These are phyloP conservation scores for Fraxinus nigra DNA, from an alignment of 305 asterid species.

Conservation along the genomic window DNA sequence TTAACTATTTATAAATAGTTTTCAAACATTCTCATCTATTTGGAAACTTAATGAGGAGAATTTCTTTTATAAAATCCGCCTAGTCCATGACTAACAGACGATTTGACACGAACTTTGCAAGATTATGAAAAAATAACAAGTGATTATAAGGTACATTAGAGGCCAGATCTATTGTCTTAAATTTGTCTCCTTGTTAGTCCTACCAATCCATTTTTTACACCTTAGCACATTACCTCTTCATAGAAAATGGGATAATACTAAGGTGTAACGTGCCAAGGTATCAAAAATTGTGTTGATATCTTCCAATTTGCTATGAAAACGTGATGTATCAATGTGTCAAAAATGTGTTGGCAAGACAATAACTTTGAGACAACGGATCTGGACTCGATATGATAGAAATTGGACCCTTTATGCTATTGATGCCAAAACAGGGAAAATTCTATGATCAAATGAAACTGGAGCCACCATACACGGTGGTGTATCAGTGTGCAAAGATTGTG, in stretches of 20 bases:
- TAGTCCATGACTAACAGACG: neutral
- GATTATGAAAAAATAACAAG: neutral
- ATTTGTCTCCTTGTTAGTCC: neutral
- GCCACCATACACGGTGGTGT: constrained; percentile 50
- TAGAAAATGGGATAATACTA: neutral
- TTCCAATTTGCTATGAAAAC: neutral
- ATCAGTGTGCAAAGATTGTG: constrained; percentile 58
- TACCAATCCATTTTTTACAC: neutral
- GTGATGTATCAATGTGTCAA: neutral
- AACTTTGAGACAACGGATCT: neutral
- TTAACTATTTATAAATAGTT: too few species aligned
- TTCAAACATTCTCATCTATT: neutral
- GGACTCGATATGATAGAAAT: neutral
- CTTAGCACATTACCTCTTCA: neutral
- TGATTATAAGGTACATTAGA: neutral
- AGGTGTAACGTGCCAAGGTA: neutral
- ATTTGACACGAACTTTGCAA: neutral
- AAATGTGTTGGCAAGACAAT: neutral
- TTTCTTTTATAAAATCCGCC: neutral
- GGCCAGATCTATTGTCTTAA: neutral
- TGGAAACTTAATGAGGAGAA: neutral
- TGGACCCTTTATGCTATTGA: constrained; percentile 34
- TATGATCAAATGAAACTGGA: constrained; percentile 58
- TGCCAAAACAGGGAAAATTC: constrained; percentile 36
- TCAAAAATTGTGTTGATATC: neutral